Base-by-base conservation (phyloP, 108 stramenopile species). In the Asterionellopsis glacialis region DNA sequence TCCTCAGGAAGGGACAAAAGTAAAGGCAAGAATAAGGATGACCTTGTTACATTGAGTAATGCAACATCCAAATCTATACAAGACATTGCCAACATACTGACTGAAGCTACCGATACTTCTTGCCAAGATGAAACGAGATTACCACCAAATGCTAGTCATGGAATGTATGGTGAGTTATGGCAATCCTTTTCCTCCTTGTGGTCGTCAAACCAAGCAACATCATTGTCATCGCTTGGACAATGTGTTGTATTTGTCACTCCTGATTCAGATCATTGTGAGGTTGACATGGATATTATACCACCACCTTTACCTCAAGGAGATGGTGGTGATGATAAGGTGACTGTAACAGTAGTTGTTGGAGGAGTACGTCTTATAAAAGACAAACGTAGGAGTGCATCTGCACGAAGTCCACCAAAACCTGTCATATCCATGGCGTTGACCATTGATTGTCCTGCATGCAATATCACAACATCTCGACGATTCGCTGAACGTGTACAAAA, bases 401-500 rank as follows among this genome's bases (percentile, higher is more conserved):
- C 5, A 16, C 47, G 47, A 16, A 48, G 19, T 48, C 47, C 47
- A 48, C 21, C 47, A 2, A 48, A 48, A 9, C 47, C 47, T 21
- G 21, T 21, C 21, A 25, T 63, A 1, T 14, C 41, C 14, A 19
- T 79, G 16, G 41, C 68, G 7, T 42, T 71, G 19, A 63, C 61
- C 28, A 19, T 76, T 22, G 64, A 70, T n/a, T 58, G 45, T 11
- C 45, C 66, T 15, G 61, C 41, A 16, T 49, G 51, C 56, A 68
- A 67, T 48, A 56, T 77, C 11, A 55, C 60, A 11, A 63, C 51
- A 3, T 75, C 72, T 57, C 62, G 70, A 14, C 21, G 25, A 25
- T 77, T 80, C 54, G 76, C 72, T 1, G 68, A 70, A 33, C 64
- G 61, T 14, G 39, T 84, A 28, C 70, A 77, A 65, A 51, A 58